Evolutionary conservation across 495 filamentous ascomycete genomes (phyloP), one percentile per base, ranked within the genome.

Genomic region (Penicillium herquei): DNA sequence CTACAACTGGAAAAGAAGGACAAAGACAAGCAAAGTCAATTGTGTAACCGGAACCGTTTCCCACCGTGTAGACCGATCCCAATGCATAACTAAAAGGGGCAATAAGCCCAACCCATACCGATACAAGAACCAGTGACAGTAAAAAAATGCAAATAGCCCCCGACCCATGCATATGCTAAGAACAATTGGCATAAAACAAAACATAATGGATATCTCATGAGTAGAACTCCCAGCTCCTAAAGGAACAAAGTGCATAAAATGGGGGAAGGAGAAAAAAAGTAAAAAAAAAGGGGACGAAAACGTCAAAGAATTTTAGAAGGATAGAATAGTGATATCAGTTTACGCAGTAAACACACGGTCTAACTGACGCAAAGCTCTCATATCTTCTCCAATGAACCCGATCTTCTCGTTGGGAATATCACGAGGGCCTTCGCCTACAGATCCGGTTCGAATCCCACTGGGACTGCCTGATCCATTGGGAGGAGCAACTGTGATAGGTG

Each of bases 361-460:
- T 46, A 92, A 70, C 48, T 86, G 82, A 51, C 82, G 78, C 40
- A 91, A 71, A 1, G 85, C 85, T 48, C 85, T 71, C 60, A 80
- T 79, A 56, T 90, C 87, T 62, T 90, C 87, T 7, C 80, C 79
- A 37, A 71, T 70, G 58, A 83, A 87, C 30, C 78, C 78, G 31
- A 86, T 72, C 63, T 86, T 87, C 54, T 85, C 82, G 48, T 77
- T 81, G 13, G 84, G 84, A 51, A 87, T 87, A 63, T 86, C 84
- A 37, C 80, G 75, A 0, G 81, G 82, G 9, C 79, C 81, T 9
- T 82, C 80, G 21, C 71, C 62, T 26, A 71, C 63, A 43, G 56
- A 30, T 8, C 53, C 44, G 5, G 62, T 52, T 4, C 53, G 59
- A 30, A 33, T 52, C 14, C 43, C 48, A 9, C 54, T 57, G n/a